Evolutionary conservation across 192 early-diverging fungal species (phyloP), one percentile per base, ranked within the genome.

Genomic region (Coemansia sp.): DNA sequence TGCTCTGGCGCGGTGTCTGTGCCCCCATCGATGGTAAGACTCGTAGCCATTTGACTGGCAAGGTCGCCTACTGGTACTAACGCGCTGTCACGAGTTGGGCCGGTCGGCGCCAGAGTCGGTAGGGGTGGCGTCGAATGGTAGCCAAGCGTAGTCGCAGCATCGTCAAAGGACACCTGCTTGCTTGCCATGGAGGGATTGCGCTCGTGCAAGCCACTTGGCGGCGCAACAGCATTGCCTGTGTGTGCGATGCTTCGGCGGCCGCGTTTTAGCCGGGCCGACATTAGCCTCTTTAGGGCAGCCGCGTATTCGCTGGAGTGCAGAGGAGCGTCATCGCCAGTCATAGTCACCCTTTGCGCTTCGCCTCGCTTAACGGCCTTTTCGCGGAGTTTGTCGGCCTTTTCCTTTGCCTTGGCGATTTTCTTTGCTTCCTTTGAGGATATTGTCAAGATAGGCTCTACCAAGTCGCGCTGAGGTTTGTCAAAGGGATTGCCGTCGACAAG

Each of bases 401-500:
- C 76, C 49, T 50, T 73, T 58, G 53, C 47, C 44, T 66, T 69
- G 38, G 70, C 58, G 16, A 63, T 64, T 30, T 43, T 59, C 41
- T 63, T 73, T 8, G 70, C 47, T 8, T 73, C 71, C 29, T 58
- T 64, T 6, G 61, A 61, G 4, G 72, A 45, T 32, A 58, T 62
- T 12, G 71, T 71, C 24, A 82, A 56, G 8, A 84, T 69, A 18
- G 83, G 78, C 66, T 74, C 62, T 15, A 75, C 41, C 35, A 81
- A 41, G 15, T 75, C 68, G 15, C 53, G 71, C 37, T 68, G 64
- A 16, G 40, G n/a, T 27, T 65, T 62, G 34, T 76, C 67, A 40
- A 84, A 71, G 4, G 83, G 83, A 56, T 84, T 84, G 2, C 78
- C 83, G 13, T 78, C 74, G 55, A 81, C 75, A 2, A 72, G 47